Evolutionary conservation across 306 rosid species (phyloP), one percentile per base, ranked within the genome.

Genomic region (Gastrolobium bilobum): DNA sequence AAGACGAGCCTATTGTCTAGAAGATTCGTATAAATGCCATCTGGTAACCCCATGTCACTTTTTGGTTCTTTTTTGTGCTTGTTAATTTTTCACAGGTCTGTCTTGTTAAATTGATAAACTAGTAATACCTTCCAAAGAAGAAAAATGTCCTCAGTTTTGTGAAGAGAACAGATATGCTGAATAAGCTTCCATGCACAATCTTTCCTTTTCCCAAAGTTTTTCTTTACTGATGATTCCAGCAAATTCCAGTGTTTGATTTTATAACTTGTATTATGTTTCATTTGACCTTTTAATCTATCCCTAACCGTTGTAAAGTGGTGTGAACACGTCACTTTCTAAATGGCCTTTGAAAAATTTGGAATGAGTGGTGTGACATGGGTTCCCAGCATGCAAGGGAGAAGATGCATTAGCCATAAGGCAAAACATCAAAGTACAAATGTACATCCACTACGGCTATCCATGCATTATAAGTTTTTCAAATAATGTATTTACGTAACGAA

Each of bases 1-100:
- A 92, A 87, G 97, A 92, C 73, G 97, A 92, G 77, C 96, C 88
- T 77, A 78, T 87, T 47, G 88, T 75, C 71, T 91, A 91, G 90
- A 87, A 67, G 79, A 76, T 77, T 20, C 29, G 43, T 34, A 20
- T 82, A 43, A 38, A 70, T 83, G 78, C 64, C 62, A 47, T 37
- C 31, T 59, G 66, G 82, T 75, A 75, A 57, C 46, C 43, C 46
- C 43, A 60, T 72, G 74, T 14, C 20, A 8, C 61, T 26, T 60
- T 63, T 20, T 77, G 80, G 40, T 86, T 67, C 14, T 48, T 54
- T 2, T 35, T 63, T 46, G 53, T 68, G 62, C 52, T 69, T 68
- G 60, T 53, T 54, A 8, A n/a, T 20, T 54, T 40, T 79, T 58
- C 44, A 29, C 39, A 37, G 11, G 54, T 20, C 10, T 5, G 30